Evolutionary conservation across 2,329 filamentous ascomycete species (phyloP), one percentile per base, ranked within the genome.

Genomic region (Cladosporium phlei): DNA sequence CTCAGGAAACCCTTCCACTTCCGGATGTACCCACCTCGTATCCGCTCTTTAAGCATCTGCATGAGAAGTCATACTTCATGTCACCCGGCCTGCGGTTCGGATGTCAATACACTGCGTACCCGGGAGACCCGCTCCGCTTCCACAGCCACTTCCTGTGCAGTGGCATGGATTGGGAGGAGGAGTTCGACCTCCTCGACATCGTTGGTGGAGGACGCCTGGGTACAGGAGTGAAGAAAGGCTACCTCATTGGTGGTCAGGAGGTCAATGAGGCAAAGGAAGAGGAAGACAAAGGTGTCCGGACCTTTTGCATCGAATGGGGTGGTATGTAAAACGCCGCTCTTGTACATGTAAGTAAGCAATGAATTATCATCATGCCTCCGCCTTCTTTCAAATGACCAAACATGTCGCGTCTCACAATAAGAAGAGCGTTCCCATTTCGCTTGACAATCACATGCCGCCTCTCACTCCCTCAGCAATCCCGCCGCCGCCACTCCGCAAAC

Each of bases 191-290:
- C 59, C 76, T 96, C 55, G 86, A 95, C 55, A 72, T 98, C 11
- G 84, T 97, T 12, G 85, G 83, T 16, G 89, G 88, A 6, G 93
- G 93, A 4, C 77, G 93, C 56, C 67, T 98, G 52, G 93, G 90
- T 0, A 97, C 93, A 2, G 88, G 88, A 39, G 93, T 97, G 16
- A 98, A 98, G 75, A 98, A 98, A 69, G 87, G 88, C 0, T 96
- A 89, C 59, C 70, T 98, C 45, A 77, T 98, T 48, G 91, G 90
- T 5, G 89, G 88, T 0, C 74, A 78, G 57, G 70, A 77, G 45
- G 57, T 54, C 32, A 46, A 64, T 7, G 59, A 63, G 1, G 62
- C 59, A 29, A 65, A 71, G 25, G 64, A 62, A 9, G 65, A 71
- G 25, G 64, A 62, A 9, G 73, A 60, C 24, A 52, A 61, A 19